Evolutionary conservation across 2,329 filamentous ascomycete genomes (phyloP).

Genomic region (Alternaria sp.): DNA sequence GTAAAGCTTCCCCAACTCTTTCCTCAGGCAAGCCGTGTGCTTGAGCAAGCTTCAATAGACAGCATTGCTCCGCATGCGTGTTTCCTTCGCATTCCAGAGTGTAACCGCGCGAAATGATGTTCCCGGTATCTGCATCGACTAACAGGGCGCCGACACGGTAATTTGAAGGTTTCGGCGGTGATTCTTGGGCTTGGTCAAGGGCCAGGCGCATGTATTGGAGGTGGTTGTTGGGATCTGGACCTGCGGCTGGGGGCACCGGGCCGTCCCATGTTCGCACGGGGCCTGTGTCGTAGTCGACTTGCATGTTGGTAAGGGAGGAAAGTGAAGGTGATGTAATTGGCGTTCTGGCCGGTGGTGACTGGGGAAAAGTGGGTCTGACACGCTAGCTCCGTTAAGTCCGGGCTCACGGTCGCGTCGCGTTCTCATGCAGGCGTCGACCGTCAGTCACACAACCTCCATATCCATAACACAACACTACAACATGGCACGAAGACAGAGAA

Average conservation of each 20-base stretch:
- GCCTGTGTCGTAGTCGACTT: constrained; percentile 18
- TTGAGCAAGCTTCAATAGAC: constrained; percentile 72
- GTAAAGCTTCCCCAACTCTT: constrained; percentile 59
- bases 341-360: neutral
- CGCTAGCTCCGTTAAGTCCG: constrained; percentile 32
- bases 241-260: constrained; percentile 19
- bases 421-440: neutral
- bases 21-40: constrained; percentile 57
- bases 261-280: constrained; percentile 29
- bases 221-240: constrained; percentile 37
- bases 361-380: neutral
- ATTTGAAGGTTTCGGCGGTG: constrained; percentile 86
- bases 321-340: constrained; percentile 11
- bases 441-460: constrained; percentile 1
- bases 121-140: constrained; percentile 63
- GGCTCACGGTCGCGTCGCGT: constrained; percentile 36
- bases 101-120: constrained; percentile 80
- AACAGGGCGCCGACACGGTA: constrained; percentile 95
- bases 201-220: constrained; percentile 70
- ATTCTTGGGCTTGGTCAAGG: constrained; percentile 76
- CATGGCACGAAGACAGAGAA: constrained; percentile 12
- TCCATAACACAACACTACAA: constrained; percentile 6
- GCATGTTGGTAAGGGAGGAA: constrained; percentile 24
- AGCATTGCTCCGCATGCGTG: constrained; percentile 95
- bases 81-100: constrained; percentile 91